phyloP scores from a whole-genome alignment of 2,329 filamentous ascomycete species.

The Cladosporium oxysporum region DNA sequence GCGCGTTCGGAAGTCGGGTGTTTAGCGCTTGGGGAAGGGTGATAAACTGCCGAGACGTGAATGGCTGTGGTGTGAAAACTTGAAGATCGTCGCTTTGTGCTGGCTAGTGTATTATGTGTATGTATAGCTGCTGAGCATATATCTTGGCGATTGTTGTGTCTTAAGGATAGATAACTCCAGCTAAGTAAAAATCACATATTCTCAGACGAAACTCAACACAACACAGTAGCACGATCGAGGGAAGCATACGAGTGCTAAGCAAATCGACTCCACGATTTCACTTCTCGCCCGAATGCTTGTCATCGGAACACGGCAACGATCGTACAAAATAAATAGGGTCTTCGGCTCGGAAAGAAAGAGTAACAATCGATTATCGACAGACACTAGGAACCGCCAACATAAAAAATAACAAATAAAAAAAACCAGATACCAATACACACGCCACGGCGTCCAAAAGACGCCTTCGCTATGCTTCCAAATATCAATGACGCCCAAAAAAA shows the following conservation, averaged over 20 bases:
- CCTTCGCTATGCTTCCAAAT: constrained; percentile 17
- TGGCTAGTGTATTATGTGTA: not conserved
- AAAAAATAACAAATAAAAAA: not conserved
- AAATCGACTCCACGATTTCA: not conserved
- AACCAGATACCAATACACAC: constrained; percentile 6
- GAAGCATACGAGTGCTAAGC: not conserved
- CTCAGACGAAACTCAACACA: not conserved
- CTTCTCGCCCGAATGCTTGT: not conserved
- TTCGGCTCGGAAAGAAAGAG: not conserved
- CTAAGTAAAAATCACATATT: not conserved
- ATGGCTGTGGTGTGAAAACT: constrained; percentile 2
- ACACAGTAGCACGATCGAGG: not conserved
- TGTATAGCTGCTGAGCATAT: not conserved
- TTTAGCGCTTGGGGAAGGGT: not conserved
- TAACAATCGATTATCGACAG: not conserved
- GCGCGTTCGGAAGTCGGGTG: constrained; percentile 11
- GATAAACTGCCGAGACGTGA: constrained; percentile 6
- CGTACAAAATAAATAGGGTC: not conserved
- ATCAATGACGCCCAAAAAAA: not conserved
- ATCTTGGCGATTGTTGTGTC: not conserved
- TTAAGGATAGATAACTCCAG: not conserved
- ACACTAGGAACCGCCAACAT: not conserved
- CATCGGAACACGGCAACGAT: not conserved
- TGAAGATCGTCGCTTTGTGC: not conserved
- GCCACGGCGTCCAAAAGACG: constrained; percentile 14